Evolutionary conservation across 1,139 yeast genomes (phyloP).

Genomic region (Yamadazyma triangularis): DNA sequence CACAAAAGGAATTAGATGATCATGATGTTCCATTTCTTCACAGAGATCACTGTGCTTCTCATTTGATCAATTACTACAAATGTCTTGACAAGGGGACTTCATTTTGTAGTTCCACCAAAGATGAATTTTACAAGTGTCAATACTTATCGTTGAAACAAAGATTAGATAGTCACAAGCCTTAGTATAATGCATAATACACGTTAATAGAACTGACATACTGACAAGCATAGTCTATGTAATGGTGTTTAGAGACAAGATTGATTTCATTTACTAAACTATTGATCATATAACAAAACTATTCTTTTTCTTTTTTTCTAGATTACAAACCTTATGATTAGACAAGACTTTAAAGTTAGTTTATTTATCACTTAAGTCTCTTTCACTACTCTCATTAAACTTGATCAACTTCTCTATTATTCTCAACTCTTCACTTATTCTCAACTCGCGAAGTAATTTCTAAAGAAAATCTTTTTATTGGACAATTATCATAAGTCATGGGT

Average conservation of each 20-base stretch:
- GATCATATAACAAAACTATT: too few relatives aligned
- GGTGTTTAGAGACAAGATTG: too few relatives aligned
- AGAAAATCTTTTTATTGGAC: conserved; percentile 11
- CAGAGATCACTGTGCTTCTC: conserved; percentile 47
- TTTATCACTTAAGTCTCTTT: background rate
- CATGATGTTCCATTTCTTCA: conserved; percentile 42
- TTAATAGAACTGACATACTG: background rate
- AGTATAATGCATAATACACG: too few relatives aligned
- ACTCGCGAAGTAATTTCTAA: background rate
- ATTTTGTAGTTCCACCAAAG: conserved; percentile 39
- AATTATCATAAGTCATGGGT: too few relatives aligned
- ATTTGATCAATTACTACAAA: conserved; percentile 40
- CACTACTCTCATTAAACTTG: background rate
- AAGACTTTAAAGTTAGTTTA: too few relatives aligned
- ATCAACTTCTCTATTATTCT: background rate
- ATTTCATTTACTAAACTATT: too few relatives aligned
- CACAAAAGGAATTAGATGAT: conserved; percentile 41
- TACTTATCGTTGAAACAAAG: conserved; percentile 42
- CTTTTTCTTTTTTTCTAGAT: too few relatives aligned
- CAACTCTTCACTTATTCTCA: background rate
- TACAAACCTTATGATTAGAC: background rate
- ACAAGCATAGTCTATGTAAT: too few relatives aligned
- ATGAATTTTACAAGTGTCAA: conserved; percentile 46
- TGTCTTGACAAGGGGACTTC: conserved; percentile 46
- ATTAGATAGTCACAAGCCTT: conserved; percentile 21